These are phyloP conservation scores for Croton setiger DNA, from an alignment of 441 rosid species.

Conservation along the genomic window DNA sequence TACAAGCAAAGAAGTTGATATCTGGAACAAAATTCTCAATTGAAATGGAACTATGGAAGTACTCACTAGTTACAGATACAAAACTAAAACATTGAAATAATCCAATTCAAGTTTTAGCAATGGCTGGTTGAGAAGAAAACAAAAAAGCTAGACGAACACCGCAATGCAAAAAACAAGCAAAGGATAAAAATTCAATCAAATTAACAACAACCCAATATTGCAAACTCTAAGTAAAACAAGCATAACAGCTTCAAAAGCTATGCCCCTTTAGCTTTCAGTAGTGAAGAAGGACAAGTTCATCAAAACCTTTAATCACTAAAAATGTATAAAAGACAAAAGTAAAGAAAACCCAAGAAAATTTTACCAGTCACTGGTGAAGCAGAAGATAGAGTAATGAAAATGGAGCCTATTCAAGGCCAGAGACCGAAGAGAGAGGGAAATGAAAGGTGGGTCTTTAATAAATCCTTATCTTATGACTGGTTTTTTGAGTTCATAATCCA, in stretches of 20 bases:
- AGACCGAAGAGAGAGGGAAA: constrained; percentile 24
- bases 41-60: constrained; percentile 1
- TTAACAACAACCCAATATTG: not conserved
- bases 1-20: not conserved
- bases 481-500: constrained; percentile 10
- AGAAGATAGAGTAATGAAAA: not conserved
- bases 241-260: too few species aligned
- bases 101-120: not conserved
- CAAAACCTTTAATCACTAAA: not conserved
- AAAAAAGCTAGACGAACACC: not conserved
- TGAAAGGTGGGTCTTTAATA: constrained; percentile 39
- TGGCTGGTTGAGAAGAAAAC: too few species aligned
- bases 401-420: not conserved
- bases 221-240: constrained; percentile 3
- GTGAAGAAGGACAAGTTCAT: constrained; percentile 4
- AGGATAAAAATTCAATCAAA: not conserved
- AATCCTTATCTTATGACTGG: constrained; percentile 39
- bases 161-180: not conserved
- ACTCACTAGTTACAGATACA: not conserved
- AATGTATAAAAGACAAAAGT: not conserved
- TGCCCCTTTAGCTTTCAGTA: too few species aligned
- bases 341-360: not conserved
- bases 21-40: not conserved
- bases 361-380: not conserved
- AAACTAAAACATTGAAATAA: not conserved